Evolutionary conservation across 148 eudicot species (phyloP), one percentile per base, ranked within the genome.

Genomic region (Rhododendron ferrugineum): DNA sequence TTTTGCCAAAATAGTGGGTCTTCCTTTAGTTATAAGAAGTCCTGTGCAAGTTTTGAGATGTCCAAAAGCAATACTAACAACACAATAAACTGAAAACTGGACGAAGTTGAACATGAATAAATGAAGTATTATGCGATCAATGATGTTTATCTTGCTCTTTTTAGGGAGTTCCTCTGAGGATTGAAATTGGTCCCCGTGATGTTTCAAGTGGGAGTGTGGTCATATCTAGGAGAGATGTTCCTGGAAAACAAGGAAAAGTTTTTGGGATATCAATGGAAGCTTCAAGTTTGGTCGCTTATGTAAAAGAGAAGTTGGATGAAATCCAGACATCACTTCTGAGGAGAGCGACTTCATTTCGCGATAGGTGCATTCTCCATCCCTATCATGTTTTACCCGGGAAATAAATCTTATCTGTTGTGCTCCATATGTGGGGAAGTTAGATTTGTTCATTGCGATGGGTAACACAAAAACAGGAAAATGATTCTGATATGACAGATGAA

Each of bases 181-280:
- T 97, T 86, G 99, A 97, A 90, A 92, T 97, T 90, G 99, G 99
- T 83, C 99, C 99, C 18, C 98, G 98, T 84, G 99, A 97, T 88
- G 99, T 97, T 83, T 89, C 92, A 77, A 97, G 93, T 89, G 90
- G 90, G 78, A 93, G 90, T 62, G 93, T 97, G 84, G 99, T 97
- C 85, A 87, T 97, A 88, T 95, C 98, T 83, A 93, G 99, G 87
- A 92, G 99, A 90, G 99, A 97, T 90, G 86, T 97, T 88, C 98
- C 99, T 89, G 99, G 98, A 66, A 97, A 97, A 87, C 93, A 92
- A 88, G 99, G 99, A 82, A 97, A 94, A 91, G 98, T 93, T 83
- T 95, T 94, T 90, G 98, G 99, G 64, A 89, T 97, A 89, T 95
- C 99, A 60, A 95, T 97, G 98, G 98, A 97, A 83, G 75, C 98